Base-by-base conservation (phyloP, 1,139 yeast genomes). In the Suhomyces maxii region DNA sequence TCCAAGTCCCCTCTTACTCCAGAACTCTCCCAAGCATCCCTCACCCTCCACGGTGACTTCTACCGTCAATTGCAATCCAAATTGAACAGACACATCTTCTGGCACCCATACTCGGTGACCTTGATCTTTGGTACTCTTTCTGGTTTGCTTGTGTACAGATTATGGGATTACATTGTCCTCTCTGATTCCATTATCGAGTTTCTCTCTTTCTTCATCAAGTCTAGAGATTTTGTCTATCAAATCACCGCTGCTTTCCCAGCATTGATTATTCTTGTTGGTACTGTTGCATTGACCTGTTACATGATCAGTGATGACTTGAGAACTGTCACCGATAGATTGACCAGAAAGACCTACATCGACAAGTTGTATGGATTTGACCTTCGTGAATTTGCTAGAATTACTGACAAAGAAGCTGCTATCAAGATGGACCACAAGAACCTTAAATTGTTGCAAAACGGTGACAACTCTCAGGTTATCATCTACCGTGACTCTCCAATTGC, bases 401-500 rank as follows among this genome's bases (percentile, higher is more conserved):
- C 54, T 39, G 61, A 65, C 23, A 53, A 56, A 23, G 62, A 65
- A 3, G 37, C 41, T 12, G 48, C 33, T 5, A 12, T 40, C 25
- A 42, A 42, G 23, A 40, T 46, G 28, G 34, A 59, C 7, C 57
- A 61, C 37, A 67, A 53, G 53, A 71, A 51, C 56, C 65, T 51
- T 51, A 60, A 47, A 50, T 69, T 65, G 42, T 59, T 59, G 46
- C 57, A 52, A 12, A 50, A 61, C 26, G 76, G 77, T 26, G 65
- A 73, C 12, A 77, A 84, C 54, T 69, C 89, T 2, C 79, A 76
- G 47, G 56, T 84, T 39, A 71, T 85, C 18, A 60, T 78, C 11
- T 86, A 85, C 64, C 77, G 90, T 58, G 80, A 77, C 26, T 72
- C 84, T 2, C 90, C 93, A 23, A 83, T 86, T 58, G 89, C 89